A percentile compares a stretch with the other conserved stretches of the same genome.
phyloP scores from a whole-genome alignment of 176 grass and related monocot species.

The Oryza meyeriana region DNA sequence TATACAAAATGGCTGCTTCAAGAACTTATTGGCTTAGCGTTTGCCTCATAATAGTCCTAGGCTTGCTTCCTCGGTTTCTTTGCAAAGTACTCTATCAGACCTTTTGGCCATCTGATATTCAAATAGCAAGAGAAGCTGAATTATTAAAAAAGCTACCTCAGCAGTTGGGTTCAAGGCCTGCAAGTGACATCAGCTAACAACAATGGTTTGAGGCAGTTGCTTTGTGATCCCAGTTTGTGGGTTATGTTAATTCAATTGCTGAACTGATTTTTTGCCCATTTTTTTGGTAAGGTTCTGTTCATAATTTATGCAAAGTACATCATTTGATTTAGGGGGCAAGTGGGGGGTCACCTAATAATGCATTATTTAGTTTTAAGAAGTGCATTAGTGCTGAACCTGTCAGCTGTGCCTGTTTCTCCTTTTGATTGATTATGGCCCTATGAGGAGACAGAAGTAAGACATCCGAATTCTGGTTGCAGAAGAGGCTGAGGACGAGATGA shows the following conservation, averaged over 20 bases:
- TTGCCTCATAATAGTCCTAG: conserved; percentile 87
- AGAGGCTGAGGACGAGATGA: conserved; percentile 23
- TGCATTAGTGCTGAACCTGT: conserved; percentile 15
- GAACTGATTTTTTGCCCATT: conserved; percentile 49
- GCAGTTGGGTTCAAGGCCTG: conserved; percentile 53
- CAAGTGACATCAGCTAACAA: conserved; percentile 66
- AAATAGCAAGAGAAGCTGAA: conserved; percentile 98
- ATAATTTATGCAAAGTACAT: not conserved
- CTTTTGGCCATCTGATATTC: conserved; percentile 98
- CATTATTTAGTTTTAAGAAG: not conserved
- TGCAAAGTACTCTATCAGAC: conserved; percentile 92
- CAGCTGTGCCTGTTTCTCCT: conserved; percentile 7
- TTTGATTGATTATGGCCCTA: conserved; percentile 6
- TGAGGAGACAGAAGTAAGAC: conserved; percentile 19
- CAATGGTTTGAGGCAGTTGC: conserved; percentile 35
- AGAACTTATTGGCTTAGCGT: conserved; percentile 90
- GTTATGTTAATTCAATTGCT: conserved; percentile 39
- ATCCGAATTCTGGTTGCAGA: conserved; percentile 25
- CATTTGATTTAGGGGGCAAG: not conserved
- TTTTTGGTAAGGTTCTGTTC: conserved; percentile 51
- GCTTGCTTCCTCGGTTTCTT: conserved; percentile 91
- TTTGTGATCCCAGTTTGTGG: conserved; percentile 22
- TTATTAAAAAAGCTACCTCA: conserved; percentile 74
- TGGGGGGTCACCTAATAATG: not conserved
- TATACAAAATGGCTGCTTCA: conserved; percentile 85